Conservation (phyloP, 140 eudicot genomes). For the Bidens hawaiensis region DNA sequence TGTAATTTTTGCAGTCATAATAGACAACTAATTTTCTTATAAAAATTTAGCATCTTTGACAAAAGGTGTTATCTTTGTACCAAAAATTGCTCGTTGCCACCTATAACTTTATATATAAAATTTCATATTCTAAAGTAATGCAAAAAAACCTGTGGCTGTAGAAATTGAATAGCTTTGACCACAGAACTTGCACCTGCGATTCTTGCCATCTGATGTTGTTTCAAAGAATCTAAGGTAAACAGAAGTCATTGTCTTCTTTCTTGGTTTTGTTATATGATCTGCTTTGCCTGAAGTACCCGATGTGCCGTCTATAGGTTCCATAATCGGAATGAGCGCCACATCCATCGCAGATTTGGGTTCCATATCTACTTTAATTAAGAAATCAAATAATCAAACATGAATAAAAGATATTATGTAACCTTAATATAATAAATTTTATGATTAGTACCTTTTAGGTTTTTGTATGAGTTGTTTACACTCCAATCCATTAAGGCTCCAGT, state of each 20-base stretch:
- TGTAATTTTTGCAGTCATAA: too few species aligned
- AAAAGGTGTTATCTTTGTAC: not conserved
- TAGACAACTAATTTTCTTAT: not conserved
- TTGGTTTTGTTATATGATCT: slow-evolving; percentile 57
- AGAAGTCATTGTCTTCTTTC: slow-evolving; percentile 94
- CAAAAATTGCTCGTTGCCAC: not conserved
- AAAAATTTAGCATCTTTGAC: not conserved
- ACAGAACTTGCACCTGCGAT: slow-evolving; percentile 87
- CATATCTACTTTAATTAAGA: slow-evolving; percentile 49
- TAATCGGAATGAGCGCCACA: slow-evolving; percentile 50
- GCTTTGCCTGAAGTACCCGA: slow-evolving; percentile 64
- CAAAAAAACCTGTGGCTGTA: slow-evolving; percentile 79
- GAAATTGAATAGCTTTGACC: slow-evolving; percentile 97
- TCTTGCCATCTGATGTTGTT: slow-evolving; percentile 86
- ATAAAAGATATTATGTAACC: not conserved
- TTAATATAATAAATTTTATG: not conserved
- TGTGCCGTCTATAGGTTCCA: slow-evolving; percentile 54
- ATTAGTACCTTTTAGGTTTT: slow-evolving; percentile 60
- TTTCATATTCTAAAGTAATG: slow-evolving; percentile 6
- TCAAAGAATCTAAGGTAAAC: slow-evolving; percentile 84
- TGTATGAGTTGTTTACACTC: slow-evolving; percentile 54
- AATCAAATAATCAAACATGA: slow-evolving; percentile 12
- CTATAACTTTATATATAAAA: not conserved
- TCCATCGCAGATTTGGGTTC: slow-evolving; percentile 79
- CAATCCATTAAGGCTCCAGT: slow-evolving; percentile 68